Percentiles rank a stretch among this genome's conserved stretches.
Conservation (phyloP, 1,139 yeast species). For the Pichia sp. region DNA sequence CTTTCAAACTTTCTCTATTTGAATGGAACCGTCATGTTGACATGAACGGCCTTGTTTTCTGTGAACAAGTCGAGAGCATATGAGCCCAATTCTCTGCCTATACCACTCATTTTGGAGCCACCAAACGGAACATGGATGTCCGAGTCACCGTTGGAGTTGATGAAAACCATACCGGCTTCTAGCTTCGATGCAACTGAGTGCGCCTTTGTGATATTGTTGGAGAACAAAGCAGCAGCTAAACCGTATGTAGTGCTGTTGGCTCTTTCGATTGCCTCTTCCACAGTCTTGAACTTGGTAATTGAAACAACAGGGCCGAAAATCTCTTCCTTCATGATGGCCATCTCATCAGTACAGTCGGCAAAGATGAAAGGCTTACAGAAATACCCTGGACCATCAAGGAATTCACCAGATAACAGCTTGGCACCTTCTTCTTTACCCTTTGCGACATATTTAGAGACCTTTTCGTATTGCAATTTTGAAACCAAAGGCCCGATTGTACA, state of each 20-base stretch:
- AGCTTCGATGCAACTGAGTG: slow-evolving; percentile 59
- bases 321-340: slow-evolving; percentile 70
- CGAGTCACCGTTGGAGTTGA: slow-evolving; percentile 78
- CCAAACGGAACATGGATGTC: slow-evolving; percentile 80
- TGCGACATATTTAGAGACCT: slow-evolving; percentile 50
- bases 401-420: slow-evolving; percentile 57
- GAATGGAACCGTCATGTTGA: slow-evolving; percentile 44
- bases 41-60: slow-evolving; percentile 74
- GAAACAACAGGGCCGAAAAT: slow-evolving; percentile 81
- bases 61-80: slow-evolving; percentile 73
- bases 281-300: slow-evolving; percentile 57
- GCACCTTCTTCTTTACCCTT: slow-evolving; percentile 54
- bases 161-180: slow-evolving; percentile 83
- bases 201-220: slow-evolving; percentile 53
- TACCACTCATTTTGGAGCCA: slow-evolving; percentile 73
- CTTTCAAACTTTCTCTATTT: no score
- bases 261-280: slow-evolving; percentile 55
- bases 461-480: slow-evolving; percentile 46
- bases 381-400: slow-evolving; percentile 54
- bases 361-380: slow-evolving; percentile 77
- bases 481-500: slow-evolving; percentile 56
- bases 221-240: slow-evolving; percentile 71
- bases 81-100: slow-evolving; percentile 83
- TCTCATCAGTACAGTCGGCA: slow-evolving; percentile 63
- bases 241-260: slow-evolving; percentile 68